These are phyloP conservation scores for Blastomyces emzantsi DNA, from an alignment of 2,329 filamentous ascomycete genomes.

Conservation along the genomic window DNA sequence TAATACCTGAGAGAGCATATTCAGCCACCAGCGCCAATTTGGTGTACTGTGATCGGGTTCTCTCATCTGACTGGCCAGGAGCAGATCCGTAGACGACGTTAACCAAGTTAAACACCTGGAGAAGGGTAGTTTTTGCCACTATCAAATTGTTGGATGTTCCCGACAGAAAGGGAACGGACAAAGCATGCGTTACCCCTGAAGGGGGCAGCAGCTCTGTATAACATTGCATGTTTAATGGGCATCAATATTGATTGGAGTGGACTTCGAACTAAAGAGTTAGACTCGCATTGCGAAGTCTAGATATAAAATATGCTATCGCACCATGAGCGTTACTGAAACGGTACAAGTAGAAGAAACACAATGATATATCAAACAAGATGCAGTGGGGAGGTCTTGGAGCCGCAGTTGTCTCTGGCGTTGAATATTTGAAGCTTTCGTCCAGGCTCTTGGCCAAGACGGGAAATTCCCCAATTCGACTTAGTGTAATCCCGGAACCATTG, in stretches of 20 bases:
- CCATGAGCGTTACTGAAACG: neutral
- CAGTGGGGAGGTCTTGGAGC: neutral
- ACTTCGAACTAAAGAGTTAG: neutral
- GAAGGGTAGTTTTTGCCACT: constrained; percentile 82
- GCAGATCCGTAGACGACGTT: constrained; percentile 45
- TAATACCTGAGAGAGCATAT: constrained; percentile 70
- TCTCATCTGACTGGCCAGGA: constrained; percentile 36
- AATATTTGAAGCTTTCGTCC: constrained; percentile 1
- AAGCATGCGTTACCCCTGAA: constrained; percentile 83
- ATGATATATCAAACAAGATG: neutral
- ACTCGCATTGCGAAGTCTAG: neutral
- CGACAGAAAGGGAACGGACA: constrained; percentile 68
- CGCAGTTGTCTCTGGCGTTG: neutral
- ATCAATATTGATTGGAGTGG: neutral
- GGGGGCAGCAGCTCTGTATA: constrained; percentile 94
- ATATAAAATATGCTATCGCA: neutral
- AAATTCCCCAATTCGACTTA: neutral
- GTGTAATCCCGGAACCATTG: neutral
- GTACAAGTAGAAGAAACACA: neutral
- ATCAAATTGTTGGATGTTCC: constrained; percentile 72
- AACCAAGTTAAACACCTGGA: constrained; percentile 80
- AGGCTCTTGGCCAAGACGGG: neutral
- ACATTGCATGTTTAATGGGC: constrained; percentile 67
- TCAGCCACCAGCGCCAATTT: constrained; percentile 82
- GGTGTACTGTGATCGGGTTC: constrained; percentile 53